A percentile compares a stretch with the other conserved stretches of the same genome.
Evolutionary conservation across 2,329 filamentous ascomycete genomes (phyloP).

Genomic region (Cladobotryum mycophilum): DNA sequence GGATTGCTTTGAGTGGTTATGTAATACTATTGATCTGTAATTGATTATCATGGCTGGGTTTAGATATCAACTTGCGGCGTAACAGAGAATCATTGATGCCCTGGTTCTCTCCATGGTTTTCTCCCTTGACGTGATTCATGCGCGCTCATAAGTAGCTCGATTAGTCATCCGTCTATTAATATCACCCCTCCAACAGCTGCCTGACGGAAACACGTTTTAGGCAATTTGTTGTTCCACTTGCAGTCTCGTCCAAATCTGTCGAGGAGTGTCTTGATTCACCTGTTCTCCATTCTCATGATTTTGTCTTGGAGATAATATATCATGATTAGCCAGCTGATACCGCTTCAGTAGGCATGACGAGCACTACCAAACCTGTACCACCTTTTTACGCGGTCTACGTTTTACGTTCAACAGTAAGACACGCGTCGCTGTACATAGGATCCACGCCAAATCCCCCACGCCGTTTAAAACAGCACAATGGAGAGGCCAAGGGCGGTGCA

Average conservation of each 20-base stretch:
- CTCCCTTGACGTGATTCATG: too few relatives aligned
- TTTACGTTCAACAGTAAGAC: constrained; percentile 71
- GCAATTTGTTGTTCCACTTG: background rate
- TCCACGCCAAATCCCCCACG: constrained; percentile 84
- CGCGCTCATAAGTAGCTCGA: background rate
- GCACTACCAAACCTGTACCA: constrained; percentile 58
- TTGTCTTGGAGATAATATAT: background rate
- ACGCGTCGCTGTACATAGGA: constrained; percentile 74
- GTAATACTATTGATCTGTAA: background rate
- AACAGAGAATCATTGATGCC: too few relatives aligned
- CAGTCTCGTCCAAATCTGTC: background rate
- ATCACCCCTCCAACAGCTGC: background rate
- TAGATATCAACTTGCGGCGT: background rate
- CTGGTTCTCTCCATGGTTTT: background rate
- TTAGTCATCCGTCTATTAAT: background rate
- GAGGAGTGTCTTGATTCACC: too few relatives aligned
- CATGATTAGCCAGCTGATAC: background rate
- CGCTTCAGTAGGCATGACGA: constrained; percentile 29
- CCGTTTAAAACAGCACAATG: constrained; percentile 88
- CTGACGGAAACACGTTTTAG: background rate
- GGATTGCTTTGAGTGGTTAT: constrained; percentile 58
- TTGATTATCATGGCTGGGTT: background rate
- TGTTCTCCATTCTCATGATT: too few relatives aligned
- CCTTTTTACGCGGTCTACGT: constrained; percentile 93
- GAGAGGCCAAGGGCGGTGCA: constrained; percentile 73